These are phyloP conservation scores for Recurvomyces mirabilis DNA, from an alignment of 495 filamentous ascomycete species.

Conservation along the genomic window DNA sequence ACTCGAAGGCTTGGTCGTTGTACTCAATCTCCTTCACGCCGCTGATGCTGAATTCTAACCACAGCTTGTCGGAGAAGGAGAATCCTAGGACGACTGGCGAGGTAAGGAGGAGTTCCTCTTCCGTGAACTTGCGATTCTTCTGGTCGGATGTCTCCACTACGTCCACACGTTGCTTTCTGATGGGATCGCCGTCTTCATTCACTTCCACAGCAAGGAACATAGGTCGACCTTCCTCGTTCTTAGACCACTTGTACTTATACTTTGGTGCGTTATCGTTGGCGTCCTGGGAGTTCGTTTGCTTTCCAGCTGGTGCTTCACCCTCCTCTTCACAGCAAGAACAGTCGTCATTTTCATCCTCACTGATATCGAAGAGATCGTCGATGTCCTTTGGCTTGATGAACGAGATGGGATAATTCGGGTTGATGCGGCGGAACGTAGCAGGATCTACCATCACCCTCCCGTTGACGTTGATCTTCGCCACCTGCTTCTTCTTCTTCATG, in stretches of 20 bases:
- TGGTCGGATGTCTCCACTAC: slow-evolving; percentile 32
- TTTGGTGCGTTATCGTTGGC: slow-evolving; percentile 37
- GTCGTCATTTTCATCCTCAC: slow-evolving; percentile 42
- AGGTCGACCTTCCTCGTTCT: slow-evolving; percentile 50
- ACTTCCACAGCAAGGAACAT: slow-evolving; percentile 50
- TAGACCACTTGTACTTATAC: slow-evolving; percentile 49
- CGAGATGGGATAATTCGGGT: slow-evolving; percentile 79
- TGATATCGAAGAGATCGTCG: slow-evolving; percentile 41
- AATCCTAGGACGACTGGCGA: slow-evolving; percentile 92
- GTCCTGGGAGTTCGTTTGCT: not conserved
- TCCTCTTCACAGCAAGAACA: slow-evolving; percentile 38
- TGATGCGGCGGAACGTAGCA: slow-evolving; percentile 72
- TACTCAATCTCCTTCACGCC: slow-evolving; percentile 72
- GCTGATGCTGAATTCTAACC: not conserved
- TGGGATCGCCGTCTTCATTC: slow-evolving; percentile 50
- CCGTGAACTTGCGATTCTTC: slow-evolving; percentile 48
- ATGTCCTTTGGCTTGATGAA: slow-evolving; percentile 65
- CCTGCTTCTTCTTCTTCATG: slow-evolving; percentile 65
- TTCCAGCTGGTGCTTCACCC: slow-evolving; percentile 20
- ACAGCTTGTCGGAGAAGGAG: slow-evolving; percentile 71
- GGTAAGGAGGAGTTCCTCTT: slow-evolving; percentile 80
- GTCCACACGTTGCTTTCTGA: slow-evolving; percentile 55
- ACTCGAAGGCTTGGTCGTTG: slow-evolving; percentile 72
- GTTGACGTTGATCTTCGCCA: slow-evolving; percentile 82
- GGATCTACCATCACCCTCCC: slow-evolving; percentile 88